Base-by-base conservation (phyloP, 2,329 filamentous ascomycete genomes). In the Uncinocarpus reesii region DNA sequence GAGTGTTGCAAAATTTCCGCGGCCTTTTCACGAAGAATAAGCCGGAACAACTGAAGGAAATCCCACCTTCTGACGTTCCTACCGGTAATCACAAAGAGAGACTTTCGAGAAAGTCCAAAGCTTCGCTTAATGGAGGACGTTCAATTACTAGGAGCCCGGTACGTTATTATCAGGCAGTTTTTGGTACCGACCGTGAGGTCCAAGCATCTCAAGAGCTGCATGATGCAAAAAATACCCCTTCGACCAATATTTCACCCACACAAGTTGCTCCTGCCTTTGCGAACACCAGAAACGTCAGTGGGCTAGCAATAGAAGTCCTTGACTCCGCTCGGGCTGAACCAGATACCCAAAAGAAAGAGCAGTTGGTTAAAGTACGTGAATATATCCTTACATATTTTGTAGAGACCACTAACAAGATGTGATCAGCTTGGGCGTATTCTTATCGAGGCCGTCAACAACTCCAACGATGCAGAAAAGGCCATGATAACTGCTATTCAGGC, bases 391-490 rank as follows among this genome's bases (percentile, higher is more conserved):
- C 3, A 28, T 7, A 18, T 8, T 6, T 49, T 41, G n/a, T n/a
- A 24, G 4, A 13, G 24, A 18, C 31, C 26, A 13, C 40, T 37
- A 32, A 42, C 16, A 21, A 47, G 20, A 8, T 21, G n/a, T 29
- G 11, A 11, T 34, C 49, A 52, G 51, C 42, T 57, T 5, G 55
- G 52, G 10, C 53, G 51, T 47, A 52, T 53, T 28, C 53, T 56
- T 24, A 53, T 57, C 35, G 54, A 57, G 34, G 48, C 52, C 0
- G 51, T 57, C n/a, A 57, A 57, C 31, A 41, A 56, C 36, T 52
- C 52, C n/a, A 51, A 57, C 32, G 53, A 57, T 34, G 55, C 55
- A 0, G 53, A 57, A 21, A 53, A 53, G 31, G 48, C 55, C n/a
- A 57, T 57, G 55, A 41, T 57, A 5, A 48, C 42, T 4, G 55